Evolutionary conservation across 1,139 yeast genomes (phyloP).

Genomic region (Hyphopichia burtonii): DNA sequence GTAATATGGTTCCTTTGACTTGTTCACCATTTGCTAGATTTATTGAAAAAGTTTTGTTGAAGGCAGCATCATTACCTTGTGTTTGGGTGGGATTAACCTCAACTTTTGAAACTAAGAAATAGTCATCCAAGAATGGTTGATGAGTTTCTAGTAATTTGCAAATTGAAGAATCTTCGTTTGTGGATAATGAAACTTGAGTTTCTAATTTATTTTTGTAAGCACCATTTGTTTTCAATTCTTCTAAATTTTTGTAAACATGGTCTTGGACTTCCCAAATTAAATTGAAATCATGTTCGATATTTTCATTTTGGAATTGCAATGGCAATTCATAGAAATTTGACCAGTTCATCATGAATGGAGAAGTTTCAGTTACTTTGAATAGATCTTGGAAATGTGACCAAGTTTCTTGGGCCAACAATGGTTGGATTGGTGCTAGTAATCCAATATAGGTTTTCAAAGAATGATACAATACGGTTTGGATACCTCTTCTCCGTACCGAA

Average conservation of each 20-base stretch:
- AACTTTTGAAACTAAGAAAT: slow-evolving; percentile 67
- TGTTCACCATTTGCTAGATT: slow-evolving; percentile 20
- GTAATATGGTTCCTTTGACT: slow-evolving; percentile 37
- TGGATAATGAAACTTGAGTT: slow-evolving; percentile 44
- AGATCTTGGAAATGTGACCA: slow-evolving; percentile 58
- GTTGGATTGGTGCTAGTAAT: slow-evolving; percentile 76
- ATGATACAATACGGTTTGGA: slow-evolving; percentile 69
- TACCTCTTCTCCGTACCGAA: slow-evolving; percentile 56
- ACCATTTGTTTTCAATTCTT: slow-evolving; percentile 28
- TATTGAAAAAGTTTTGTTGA: slow-evolving; percentile 28
- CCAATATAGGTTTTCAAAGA: slow-evolving; percentile 63
- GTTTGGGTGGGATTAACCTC: slow-evolving; percentile 21
- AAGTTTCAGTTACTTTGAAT: slow-evolving; percentile 27
- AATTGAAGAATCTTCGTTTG: slow-evolving; percentile 11
- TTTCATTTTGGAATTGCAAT: slow-evolving; percentile 17
- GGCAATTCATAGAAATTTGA: slow-evolving; percentile 31
- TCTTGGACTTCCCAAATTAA: slow-evolving; percentile 48
- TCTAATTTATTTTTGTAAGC: slow-evolving; percentile 65
- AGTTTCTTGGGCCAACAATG: slow-evolving; percentile 81
- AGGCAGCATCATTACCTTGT: slow-evolving; percentile 8
- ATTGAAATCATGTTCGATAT: slow-evolving; percentile 40
- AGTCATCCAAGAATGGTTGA: slow-evolving; percentile 45
- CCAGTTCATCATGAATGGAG: slow-evolving; percentile 55
- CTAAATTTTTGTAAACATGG: slow-evolving; percentile 43
- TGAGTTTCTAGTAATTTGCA: slow-evolving; percentile 19